These are phyloP conservation scores for Mycena belliarum DNA, from an alignment of 768 basidiomycete genomes.

Conservation along the genomic window DNA sequence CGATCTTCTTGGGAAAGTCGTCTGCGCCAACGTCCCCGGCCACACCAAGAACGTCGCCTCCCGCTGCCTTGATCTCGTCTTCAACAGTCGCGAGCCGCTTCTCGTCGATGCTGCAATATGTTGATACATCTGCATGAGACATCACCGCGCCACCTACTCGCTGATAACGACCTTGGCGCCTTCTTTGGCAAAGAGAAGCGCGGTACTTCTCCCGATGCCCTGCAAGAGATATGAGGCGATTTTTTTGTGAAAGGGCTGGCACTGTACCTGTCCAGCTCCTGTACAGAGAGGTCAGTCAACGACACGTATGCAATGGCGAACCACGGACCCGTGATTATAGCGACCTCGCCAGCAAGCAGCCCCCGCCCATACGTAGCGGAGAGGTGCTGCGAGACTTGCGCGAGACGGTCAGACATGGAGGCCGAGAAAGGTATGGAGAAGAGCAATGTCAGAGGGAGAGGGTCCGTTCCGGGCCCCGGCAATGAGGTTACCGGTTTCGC, in stretches of 20 bases:
- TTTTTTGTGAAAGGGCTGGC: not conserved
- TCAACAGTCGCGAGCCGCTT: slow-evolving; percentile 66
- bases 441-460: no score
- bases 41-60: slow-evolving; percentile 75
- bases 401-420: slow-evolving; percentile 53
- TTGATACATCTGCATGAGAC: not conserved
- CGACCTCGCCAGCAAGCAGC: slow-evolving; percentile 74
- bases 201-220: slow-evolving; percentile 79
- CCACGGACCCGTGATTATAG: slow-evolving; percentile 77
- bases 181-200: slow-evolving; percentile 79
- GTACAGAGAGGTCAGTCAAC: not conserved
- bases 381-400: slow-evolving; percentile 73
- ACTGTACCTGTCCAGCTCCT: slow-evolving; percentile 75
- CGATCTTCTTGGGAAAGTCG: slow-evolving; percentile 78
- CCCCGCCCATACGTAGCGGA: slow-evolving; percentile 56
- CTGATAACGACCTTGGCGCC: slow-evolving; percentile 85
- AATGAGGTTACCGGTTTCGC: no score
- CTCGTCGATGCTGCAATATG: slow-evolving; percentile 61
- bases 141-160: slow-evolving; percentile 53
- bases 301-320: not conserved
- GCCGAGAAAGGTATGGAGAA: no score
- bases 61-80: slow-evolving; percentile 69
- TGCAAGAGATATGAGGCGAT: slow-evolving; percentile 29
- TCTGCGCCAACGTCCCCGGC: slow-evolving; percentile 82
- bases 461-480: no score